Evolutionary conservation across 2,329 filamentous ascomycete species (phyloP), one percentile per base, ranked within the genome.

Genomic region (Arthrobotrys megalospora): DNA sequence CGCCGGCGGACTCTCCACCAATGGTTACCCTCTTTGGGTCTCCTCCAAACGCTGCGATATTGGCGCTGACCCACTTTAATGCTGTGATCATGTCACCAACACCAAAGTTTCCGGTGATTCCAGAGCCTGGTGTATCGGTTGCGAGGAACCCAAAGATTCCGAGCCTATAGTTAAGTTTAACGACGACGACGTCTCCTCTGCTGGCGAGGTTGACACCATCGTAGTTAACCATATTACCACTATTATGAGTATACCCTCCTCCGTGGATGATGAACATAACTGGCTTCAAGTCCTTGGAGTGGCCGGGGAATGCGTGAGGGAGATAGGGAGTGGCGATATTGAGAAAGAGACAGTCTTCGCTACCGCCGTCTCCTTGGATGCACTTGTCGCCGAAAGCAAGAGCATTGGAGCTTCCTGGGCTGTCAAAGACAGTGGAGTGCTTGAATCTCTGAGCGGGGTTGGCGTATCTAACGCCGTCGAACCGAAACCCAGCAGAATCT

Each of bases 11-110:
- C 82, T 94, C 90, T 34, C 92, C 92, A 91, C 91, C 93, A 78
- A 94, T 91, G 0, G 92, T 94, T 3, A 94, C 91, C 83, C 91
- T 91, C 14, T 86, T 86, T 0, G 92, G 90, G 82, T 94, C 92
- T 19, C 93, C 93, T 8, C 93, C 93, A 82, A 96, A 96, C 0
- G 89, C 86, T 0, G 85, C 90, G 70, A 94, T 93, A 80, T 94
- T 93, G 81, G 93, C 91, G n/a, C 82, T 84, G 0, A 88, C 84
- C 87, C 87, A 88, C 28, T 87, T 85, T 3, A 88, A 83, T 0
- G 86, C 87, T 21, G 85, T 85, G 68, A 87, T 85, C 79, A 87
- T 86, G 80, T 88, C 87, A 2, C 84, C 85, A 1, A 89, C 82
- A 3, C 87, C 86, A 60, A 85, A 87, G 71, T 88, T 88, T 16